These are phyloP conservation scores for Ceriops zippeliana DNA, from an alignment of 345 rosid species.

Conservation along the genomic window DNA sequence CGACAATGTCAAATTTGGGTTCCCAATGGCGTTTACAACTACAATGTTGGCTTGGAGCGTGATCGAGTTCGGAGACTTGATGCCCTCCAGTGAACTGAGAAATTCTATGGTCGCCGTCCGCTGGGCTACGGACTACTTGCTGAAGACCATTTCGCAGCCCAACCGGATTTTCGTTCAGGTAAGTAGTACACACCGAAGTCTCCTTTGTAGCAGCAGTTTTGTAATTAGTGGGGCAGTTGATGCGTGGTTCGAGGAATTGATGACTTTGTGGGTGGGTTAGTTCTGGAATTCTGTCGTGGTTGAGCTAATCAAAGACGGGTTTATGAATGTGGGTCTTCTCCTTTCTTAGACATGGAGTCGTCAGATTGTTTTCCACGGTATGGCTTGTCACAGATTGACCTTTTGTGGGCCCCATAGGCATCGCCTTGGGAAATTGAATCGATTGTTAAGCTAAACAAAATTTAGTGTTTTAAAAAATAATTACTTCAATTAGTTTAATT, in stretches of 20 bases:
- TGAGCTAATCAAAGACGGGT: constrained; percentile 9
- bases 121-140: constrained; percentile 78
- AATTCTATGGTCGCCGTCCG: constrained; percentile 65
- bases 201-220: background rate
- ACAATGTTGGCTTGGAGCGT: constrained; percentile 90
- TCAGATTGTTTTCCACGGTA: background rate
- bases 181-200: background rate
- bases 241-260: constrained; percentile 9
- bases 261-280: background rate
- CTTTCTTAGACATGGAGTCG: too few relatives aligned
- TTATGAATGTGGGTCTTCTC: background rate
- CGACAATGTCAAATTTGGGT: constrained; percentile 82
- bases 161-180: constrained; percentile 94
- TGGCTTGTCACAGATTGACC: background rate
- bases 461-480: too few relatives aligned
- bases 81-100: constrained; percentile 65
- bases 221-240: background rate
- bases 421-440: too few relatives aligned
- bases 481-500: too few relatives aligned
- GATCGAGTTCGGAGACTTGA: constrained; percentile 72
- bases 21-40: constrained; percentile 95
- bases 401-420: background rate
- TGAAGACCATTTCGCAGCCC: constrained; percentile 87
- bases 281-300: background rate
- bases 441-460: too few relatives aligned